Percentiles rank a stretch among this genome's conserved stretches.
phyloP scores from a whole-genome alignment of 441 rosid species.

The Euphorbia neoarborescens region DNA sequence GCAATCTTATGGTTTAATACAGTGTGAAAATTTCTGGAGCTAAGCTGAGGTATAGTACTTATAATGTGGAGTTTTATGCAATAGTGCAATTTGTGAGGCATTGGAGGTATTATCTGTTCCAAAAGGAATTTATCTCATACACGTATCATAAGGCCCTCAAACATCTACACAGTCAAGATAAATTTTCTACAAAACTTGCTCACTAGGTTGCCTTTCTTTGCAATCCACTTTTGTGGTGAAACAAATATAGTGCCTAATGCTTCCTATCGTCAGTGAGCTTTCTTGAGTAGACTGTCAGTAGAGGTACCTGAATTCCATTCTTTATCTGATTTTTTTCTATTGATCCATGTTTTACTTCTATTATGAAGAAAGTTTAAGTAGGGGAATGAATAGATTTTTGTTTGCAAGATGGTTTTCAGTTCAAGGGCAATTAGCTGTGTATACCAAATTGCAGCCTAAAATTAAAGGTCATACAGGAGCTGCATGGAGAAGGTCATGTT shows the following conservation, averaged over 20 bases:
- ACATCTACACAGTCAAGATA: background rate
- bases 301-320: background rate
- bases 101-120: background rate
- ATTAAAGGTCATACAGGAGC: background rate
- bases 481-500: slow-evolving; percentile 5
- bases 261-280: no score
- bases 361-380: background rate
- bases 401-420: slow-evolving; percentile 4
- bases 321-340: background rate
- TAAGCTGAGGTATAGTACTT: background rate
- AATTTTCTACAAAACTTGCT: background rate
- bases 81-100: background rate
- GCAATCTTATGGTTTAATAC: background rate
- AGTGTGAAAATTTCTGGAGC: background rate
- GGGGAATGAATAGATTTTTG: no score
- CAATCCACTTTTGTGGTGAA: background rate
- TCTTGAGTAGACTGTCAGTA: background rate
- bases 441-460: background rate
- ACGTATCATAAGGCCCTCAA: background rate
- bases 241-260: background rate
- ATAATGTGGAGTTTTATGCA: background rate
- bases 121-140: background rate
- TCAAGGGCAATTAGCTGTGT: background rate
- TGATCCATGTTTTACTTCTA: background rate
- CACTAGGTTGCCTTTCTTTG: background rate